A percentile compares a stretch with the other conserved stretches of the same genome.
phyloP scores from a whole-genome alignment of 2,329 filamentous ascomycete species.

The Stemphylium vesicarium region DNA sequence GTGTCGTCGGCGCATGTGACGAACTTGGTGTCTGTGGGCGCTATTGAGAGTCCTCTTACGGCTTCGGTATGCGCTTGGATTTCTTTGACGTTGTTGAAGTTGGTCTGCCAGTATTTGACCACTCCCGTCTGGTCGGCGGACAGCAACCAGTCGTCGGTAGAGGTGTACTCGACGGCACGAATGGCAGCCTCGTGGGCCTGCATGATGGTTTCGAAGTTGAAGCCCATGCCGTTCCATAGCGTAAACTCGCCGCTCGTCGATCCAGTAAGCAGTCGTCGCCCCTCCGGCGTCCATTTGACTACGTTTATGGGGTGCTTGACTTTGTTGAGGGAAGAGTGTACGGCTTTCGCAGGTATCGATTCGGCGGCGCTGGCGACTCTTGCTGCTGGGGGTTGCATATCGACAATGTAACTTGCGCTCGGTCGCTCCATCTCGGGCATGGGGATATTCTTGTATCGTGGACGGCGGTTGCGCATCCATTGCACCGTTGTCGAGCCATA shows the following conservation, averaged over 20 bases:
- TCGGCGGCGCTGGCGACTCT: constrained; percentile 77
- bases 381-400: constrained; percentile 87
- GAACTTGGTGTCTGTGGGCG: constrained; percentile 93
- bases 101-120: constrained; percentile 98
- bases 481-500: constrained; percentile 89
- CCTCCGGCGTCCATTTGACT: constrained; percentile 96
- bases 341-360: constrained; percentile 89
- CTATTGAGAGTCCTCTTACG: constrained; percentile 89
- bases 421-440: constrained; percentile 81
- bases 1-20: constrained; percentile 95
- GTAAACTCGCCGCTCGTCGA: constrained; percentile 98
- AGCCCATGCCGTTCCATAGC: constrained; percentile 97
- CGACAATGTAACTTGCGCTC: constrained; percentile 85
- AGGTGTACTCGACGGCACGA: constrained; percentile 82
- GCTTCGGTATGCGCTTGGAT: constrained; percentile 90
- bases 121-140: constrained; percentile 94
- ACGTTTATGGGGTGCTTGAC: constrained; percentile 97
- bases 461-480: constrained; percentile 85
- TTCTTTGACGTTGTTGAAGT: constrained; percentile 98
- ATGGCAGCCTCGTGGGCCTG: constrained; percentile 93
- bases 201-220: constrained; percentile 99
- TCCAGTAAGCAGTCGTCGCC: constrained; percentile 86
- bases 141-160: constrained; percentile 95
- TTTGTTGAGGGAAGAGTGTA: constrained; percentile 98
- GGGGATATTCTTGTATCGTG: constrained; percentile 74